Conservation (phyloP, 1,139 yeast species). For the Yamadazyma diospyri region DNA sequence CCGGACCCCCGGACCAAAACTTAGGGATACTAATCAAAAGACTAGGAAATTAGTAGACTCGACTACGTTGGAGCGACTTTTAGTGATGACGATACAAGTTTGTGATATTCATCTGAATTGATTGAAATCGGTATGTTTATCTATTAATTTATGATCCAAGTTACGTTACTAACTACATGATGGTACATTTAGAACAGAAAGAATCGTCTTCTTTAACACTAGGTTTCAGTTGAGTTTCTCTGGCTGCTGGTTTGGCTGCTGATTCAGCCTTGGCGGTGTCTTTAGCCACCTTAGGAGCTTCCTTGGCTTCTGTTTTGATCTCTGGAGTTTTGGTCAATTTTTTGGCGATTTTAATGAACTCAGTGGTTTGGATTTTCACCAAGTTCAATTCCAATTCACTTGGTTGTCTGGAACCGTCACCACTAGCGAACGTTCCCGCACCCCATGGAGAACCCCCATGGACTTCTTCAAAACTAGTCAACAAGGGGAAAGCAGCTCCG, state of each 20-base stretch:
- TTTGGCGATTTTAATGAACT: slow-evolving; percentile 18
- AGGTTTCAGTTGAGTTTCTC: slow-evolving; percentile 21
- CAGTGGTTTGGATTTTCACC: slow-evolving; percentile 41
- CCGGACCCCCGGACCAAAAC: neutral
- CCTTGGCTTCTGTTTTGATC: slow-evolving; percentile 3
- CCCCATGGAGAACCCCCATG: slow-evolving; percentile 53
- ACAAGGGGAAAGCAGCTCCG: slow-evolving; percentile 28
- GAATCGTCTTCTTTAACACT: slow-evolving; percentile 20
- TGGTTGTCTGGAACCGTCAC: slow-evolving; percentile 48
- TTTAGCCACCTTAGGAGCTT: slow-evolving; percentile 9
- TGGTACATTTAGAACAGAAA: slow-evolving; percentile 25
- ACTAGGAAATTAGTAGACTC: neutral
- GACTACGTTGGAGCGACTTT: slow-evolving; percentile 1
- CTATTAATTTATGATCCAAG: too few species aligned
- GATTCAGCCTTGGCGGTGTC: slow-evolving; percentile 10
- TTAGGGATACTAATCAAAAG: slow-evolving; percentile 1
- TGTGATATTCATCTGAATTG: slow-evolving; percentile 1
- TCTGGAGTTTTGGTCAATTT: too few species aligned
- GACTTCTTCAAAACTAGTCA: slow-evolving; percentile 33
- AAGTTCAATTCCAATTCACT: slow-evolving; percentile 35
- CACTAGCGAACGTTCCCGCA: slow-evolving; percentile 47
- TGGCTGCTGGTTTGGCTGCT: slow-evolving; percentile 7
- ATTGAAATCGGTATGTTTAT: slow-evolving; percentile 3
- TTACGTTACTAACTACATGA: too few species aligned
- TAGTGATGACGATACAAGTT: neutral